Evolutionary conservation across 140 eudicot genomes (phyloP), one percentile per base, ranked within the genome.

Genomic region (Anethum foeniculum): DNA sequence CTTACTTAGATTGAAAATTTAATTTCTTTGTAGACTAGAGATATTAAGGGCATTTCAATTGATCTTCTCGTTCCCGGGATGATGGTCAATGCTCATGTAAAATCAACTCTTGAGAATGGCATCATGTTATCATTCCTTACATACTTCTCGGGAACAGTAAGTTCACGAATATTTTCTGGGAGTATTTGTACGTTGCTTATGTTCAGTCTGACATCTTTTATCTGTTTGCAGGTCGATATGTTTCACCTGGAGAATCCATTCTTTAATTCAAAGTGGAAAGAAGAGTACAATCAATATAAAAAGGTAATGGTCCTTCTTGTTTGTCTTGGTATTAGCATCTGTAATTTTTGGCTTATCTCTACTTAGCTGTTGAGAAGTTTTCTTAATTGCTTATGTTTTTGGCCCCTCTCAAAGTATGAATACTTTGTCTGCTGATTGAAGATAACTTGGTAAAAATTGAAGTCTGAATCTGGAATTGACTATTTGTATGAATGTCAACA

Each of bases 71-170:
- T 89, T 81, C 99, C 99, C 34, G 99, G 99, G 56, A 95, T 95
- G 99, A 88, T 95, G 99, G 97, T 95, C 58, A 93, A 89, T 81
- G 97, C 99, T 68, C 82, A 86, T 76, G 96, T 95, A 81, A 89
- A 85, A 36, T 77, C 99, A 83, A 87, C 92, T 36, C 97, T 95
- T 34, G 97, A 92, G 76, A 95, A 95, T 85, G 99, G 99, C 75
- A 75, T 95, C 84, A 85, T 95, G 95, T 85, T 95, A 30, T 92
- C 99, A 39, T 95, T 95, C 85, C 93, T 95, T 32, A 89, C 93
- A 14, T 95, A 90, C 81, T 95, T 95, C 72, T 90, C 97, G 0
- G 99, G 99, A 92, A 95, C 99, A n/a, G 99, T 95, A 86, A 80
- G 99, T 85, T 58, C 75, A 58, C 75, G 64, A 21, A 16, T 81